phyloP scores from a whole-genome alignment of 1,284 basidiomycete species.

The Rhodotorula sp. region DNA sequence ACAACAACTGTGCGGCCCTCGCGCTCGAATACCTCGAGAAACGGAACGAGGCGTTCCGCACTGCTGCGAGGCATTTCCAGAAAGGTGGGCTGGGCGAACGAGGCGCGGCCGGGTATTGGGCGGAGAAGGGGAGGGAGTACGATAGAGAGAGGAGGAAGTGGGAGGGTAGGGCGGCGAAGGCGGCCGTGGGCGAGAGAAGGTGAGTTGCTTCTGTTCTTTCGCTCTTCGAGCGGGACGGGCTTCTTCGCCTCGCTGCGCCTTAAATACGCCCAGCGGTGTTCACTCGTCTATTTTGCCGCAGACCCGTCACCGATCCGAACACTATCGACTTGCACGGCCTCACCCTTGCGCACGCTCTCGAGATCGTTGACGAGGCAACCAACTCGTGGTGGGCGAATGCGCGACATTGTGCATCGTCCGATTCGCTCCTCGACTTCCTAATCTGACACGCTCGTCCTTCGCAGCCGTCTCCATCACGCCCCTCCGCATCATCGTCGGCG shows the following conservation, averaged over 20 bases:
- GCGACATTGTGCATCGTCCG: constrained; percentile 9
- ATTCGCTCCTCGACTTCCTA: no score
- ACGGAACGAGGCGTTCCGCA: constrained; percentile 46
- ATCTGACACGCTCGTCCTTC: neutral
- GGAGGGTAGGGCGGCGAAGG: constrained; percentile 46
- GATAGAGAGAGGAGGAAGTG: constrained; percentile 47
- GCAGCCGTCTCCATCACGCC: constrained; percentile 31
- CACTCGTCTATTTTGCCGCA: neutral
- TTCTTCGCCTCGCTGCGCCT: neutral
- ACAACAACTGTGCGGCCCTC: constrained; percentile 17
- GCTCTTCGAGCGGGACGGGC: neutral
- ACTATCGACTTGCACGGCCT: constrained; percentile 49
- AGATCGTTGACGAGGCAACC: constrained; percentile 46
- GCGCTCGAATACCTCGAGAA: constrained; percentile 44
- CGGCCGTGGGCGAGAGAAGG: constrained; percentile 46
- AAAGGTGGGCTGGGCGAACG: constrained; percentile 27
- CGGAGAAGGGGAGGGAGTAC: constrained; percentile 47
- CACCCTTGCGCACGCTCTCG: constrained; percentile 48
- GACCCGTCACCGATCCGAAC: constrained; percentile 23
- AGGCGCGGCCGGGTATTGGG: constrained; percentile 43
- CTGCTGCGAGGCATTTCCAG: constrained; percentile 42
- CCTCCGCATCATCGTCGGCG: constrained; percentile 49
- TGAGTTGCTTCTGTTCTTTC: constrained; percentile 12
- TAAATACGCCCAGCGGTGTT: no score
- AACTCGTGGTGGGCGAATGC: constrained; percentile 44